Percentiles rank a stretch among this genome's conserved stretches.
Evolutionary conservation across 306 rosid species (phyloP).

Genomic region (Acacia crassicarpa): DNA sequence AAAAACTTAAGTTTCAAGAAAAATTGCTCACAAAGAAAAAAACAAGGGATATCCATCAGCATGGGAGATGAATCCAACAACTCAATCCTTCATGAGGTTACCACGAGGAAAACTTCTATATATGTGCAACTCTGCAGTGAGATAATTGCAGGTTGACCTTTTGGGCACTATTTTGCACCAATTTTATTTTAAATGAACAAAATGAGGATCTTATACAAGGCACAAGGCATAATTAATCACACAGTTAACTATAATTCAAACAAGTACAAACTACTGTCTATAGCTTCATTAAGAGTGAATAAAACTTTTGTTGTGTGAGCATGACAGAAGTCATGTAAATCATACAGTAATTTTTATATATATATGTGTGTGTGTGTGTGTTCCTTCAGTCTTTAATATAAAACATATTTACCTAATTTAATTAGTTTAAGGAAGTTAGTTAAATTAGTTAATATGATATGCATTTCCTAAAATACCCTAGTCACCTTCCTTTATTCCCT

Average conservation of each 20-base stretch:
- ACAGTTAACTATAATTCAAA: not conserved
- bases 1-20: not conserved
- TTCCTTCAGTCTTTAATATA: no score
- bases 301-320: not conserved
- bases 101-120: not conserved
- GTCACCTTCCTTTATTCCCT: no score
- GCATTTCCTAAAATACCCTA: no score
- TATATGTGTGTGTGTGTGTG: no score
- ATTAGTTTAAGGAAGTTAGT: no score
- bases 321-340: not conserved
- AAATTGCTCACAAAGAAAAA: not conserved
- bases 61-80: not conserved
- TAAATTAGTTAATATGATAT: no score
- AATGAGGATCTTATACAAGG: not conserved
- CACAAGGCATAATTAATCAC: not conserved
- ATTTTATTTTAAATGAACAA: conserved; percentile 8
- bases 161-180: not conserved
- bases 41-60: not conserved
- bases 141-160: not conserved
- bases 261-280: not conserved
- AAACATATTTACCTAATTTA: no score
- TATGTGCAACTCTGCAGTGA: not conserved
- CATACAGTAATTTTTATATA: not conserved
- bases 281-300: conserved; percentile 16
- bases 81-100: not conserved